Evolutionary conservation across 257 asterid species (phyloP), one percentile per base, ranked within the genome.

Genomic region (Solanum boliviense): DNA sequence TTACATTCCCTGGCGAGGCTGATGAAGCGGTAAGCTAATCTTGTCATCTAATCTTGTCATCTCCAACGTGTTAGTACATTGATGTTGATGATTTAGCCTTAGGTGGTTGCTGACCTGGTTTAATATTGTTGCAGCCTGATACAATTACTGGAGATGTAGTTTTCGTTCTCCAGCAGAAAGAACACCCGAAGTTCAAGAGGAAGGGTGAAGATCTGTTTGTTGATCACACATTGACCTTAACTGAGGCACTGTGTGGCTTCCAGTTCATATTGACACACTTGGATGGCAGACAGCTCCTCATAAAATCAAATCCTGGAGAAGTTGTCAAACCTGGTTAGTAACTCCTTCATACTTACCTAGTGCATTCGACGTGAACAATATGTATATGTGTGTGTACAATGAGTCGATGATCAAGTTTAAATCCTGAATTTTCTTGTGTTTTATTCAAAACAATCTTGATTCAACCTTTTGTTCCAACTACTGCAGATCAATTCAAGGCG

Each of bases 1-100:
- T 94, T 32, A 93, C 95, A 7, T 94, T 93, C 91, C 95, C 94
- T n/a, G 98, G 98, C 23, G 96, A 93, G 71, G 98, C 98, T 31
- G 96, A 94, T 88, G 95, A 94, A 87, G 98, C 96, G 70, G 98
- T 94, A 89, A 41, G 94, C 4, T 84, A 13, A 16, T 11, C 34
- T 70, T 31, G 5, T 21, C 27, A 32, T 12, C 29, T 5, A 13
- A 16, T 11, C 34, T 70, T 31, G 5, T 21, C 27, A 32, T 12
- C 29, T 5, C 56, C 15, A 4, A 52, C 27, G 41, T 6, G 12
- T 32, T 31, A 18, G 56, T 65, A 13, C 21, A 23, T 6, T 21
- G 1, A 13, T 1, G 0, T 25, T 68, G 11, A 29, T 0, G 5
- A n/a, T 65, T 1, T 16, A 52, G 21, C 25, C 5, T 86, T 6